Conservation (phyloP, 179 eudicot species). For the Heliamphora pulchella region DNA sequence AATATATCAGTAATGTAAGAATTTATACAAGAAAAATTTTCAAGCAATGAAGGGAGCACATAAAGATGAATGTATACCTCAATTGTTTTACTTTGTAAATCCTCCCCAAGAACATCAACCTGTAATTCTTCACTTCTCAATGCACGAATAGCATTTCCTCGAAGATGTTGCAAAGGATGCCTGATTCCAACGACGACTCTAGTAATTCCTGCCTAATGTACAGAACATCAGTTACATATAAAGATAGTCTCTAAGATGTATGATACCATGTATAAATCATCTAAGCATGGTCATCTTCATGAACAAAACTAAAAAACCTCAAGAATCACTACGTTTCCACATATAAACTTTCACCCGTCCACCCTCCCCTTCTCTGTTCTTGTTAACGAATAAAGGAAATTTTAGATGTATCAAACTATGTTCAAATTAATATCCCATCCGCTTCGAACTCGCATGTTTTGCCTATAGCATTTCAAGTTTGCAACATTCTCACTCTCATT, state of each 20-base stretch:
- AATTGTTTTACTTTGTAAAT: slow-evolving; percentile 49
- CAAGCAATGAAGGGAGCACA: not conserved
- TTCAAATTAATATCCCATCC: not conserved
- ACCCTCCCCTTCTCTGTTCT: not conserved
- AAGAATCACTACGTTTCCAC: not conserved
- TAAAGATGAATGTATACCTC: slow-evolving; percentile 42
- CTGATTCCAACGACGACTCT: slow-evolving; percentile 89
- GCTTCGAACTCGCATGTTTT: not conserved
- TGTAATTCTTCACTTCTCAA: slow-evolving; percentile 65
- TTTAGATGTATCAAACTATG: not conserved
- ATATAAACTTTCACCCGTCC: not conserved
- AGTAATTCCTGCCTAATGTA: slow-evolving; percentile 67
- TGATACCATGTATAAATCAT: not conserved
- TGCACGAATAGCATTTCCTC: slow-evolving; percentile 72
- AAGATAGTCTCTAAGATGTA: slow-evolving; percentile 9
- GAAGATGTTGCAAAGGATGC: slow-evolving; percentile 77
- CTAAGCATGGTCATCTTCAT: not conserved
- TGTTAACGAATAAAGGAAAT: not conserved
- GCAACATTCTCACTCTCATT: not conserved
- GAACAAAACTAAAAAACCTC: not conserved
- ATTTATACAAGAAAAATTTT: not conserved
- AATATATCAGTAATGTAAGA: not conserved
- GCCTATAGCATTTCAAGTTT: not conserved
- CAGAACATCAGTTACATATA: slow-evolving; percentile 14
- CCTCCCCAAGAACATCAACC: slow-evolving; percentile 96